Percentiles rank a stretch among this genome's conserved stretches.
phyloP scores from a whole-genome alignment of 768 basidiomycete species.

The Amanita brunnescens region DNA sequence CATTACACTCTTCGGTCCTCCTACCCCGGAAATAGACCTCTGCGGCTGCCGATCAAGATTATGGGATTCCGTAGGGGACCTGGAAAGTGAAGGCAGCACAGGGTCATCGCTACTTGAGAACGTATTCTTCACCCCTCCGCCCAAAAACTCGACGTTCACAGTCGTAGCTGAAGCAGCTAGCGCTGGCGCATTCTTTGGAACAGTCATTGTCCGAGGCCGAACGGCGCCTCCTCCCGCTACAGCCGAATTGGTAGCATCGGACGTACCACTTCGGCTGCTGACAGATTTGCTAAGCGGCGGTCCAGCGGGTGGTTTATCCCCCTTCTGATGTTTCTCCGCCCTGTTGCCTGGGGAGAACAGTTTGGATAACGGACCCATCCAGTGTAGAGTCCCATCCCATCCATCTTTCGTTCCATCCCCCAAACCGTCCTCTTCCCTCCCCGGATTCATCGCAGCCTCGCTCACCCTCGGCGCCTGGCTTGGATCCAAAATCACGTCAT shows the following conservation, averaged over 20 bases:
- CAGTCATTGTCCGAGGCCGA: slow-evolving; percentile 31
- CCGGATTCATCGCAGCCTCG: slow-evolving; percentile 60
- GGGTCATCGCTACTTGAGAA: slow-evolving; percentile 9
- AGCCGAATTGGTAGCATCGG: slow-evolving; percentile 8
- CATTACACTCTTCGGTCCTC: slow-evolving; percentile 40
- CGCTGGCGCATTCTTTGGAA: slow-evolving; percentile 78
- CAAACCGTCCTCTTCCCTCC: slow-evolving; percentile 31
- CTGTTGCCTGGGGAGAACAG: slow-evolving; percentile 40
- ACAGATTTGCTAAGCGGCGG: background rate
- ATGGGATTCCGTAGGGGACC: slow-evolving; percentile 1
- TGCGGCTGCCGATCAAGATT: background rate
- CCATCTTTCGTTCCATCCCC: slow-evolving; percentile 17
- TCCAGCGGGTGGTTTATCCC: slow-evolving; percentile 12
- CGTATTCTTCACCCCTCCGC: slow-evolving; percentile 41
- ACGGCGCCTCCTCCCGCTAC: slow-evolving; percentile 19
- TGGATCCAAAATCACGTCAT: slow-evolving; percentile 88
- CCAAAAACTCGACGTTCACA: slow-evolving; percentile 94
- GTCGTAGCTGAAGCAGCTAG: slow-evolving; percentile 84
- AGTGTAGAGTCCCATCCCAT: slow-evolving; percentile 26
- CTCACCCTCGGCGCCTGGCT: slow-evolving; percentile 60
- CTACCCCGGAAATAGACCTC: background rate
- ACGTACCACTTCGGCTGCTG: background rate
- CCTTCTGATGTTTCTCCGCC: slow-evolving; percentile 13
- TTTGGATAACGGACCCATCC: slow-evolving; percentile 86
- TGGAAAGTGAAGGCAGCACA: background rate